These are phyloP conservation scores for Globisporangium spinosum DNA, from an alignment of 352 stramenopile genomes.

Conservation along the genomic window DNA sequence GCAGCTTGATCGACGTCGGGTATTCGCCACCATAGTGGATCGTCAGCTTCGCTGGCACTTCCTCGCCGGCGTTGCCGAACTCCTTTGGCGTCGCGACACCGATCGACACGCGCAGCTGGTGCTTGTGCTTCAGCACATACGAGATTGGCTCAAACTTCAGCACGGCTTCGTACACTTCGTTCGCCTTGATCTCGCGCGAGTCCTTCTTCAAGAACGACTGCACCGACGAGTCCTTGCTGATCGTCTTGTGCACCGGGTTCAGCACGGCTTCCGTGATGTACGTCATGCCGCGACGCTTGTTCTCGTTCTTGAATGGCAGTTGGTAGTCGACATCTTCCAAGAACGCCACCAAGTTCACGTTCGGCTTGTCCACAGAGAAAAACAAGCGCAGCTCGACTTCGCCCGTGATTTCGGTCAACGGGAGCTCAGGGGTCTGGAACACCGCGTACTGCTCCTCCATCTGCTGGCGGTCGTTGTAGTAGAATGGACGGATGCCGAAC, in stretches of 20 bases:
- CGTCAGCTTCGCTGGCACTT: conserved; percentile 62
- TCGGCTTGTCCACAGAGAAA: conserved; percentile 69
- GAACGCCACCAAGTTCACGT: conserved; percentile 68
- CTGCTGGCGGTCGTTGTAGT: conserved; percentile 70
- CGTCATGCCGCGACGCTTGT: conserved; percentile 72
- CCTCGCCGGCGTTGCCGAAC: conserved; percentile 45
- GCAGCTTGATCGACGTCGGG: conserved; percentile 70
- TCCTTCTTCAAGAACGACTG: conserved; percentile 67
- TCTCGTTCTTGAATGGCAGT: conserved; percentile 70
- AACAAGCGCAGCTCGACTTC: conserved; percentile 71
- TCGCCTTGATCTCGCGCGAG: conserved; percentile 51
- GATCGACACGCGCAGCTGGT: conserved; percentile 73
- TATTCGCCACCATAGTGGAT: conserved; percentile 71
- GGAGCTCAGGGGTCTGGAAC: conserved; percentile 56
- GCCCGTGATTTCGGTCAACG: conserved; percentile 65
- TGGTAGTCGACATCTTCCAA: conserved; percentile 78
- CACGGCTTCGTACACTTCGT: conserved; percentile 73
- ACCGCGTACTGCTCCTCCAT: conserved; percentile 50
- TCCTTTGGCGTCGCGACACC: conserved; percentile 50
- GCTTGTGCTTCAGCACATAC: conserved; percentile 74
- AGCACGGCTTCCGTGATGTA: conserved; percentile 79
- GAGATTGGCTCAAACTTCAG: conserved; percentile 73
- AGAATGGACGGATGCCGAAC: conserved; percentile 68
- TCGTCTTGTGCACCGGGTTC: conserved; percentile 64
- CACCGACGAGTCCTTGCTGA: conserved; percentile 55